These are phyloP conservation scores for Penicillium sp. DNA, from an alignment of 2,329 filamentous ascomycete genomes.

Conservation along the genomic window DNA sequence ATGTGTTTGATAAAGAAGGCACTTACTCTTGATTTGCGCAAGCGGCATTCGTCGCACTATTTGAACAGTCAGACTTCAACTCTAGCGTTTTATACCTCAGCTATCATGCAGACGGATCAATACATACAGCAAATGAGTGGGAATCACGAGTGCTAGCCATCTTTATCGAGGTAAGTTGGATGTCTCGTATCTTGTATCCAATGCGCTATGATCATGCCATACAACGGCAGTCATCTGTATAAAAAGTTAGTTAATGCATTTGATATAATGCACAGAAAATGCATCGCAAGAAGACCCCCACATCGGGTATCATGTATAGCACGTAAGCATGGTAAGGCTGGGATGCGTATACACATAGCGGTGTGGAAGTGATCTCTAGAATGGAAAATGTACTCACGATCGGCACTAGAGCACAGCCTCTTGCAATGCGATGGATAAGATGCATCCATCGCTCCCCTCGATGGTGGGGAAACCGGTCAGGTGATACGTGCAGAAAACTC, in stretches of 20 bases:
- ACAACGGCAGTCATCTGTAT: conserved; percentile 33
- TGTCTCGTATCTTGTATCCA: conserved; percentile 24
- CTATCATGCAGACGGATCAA: background rate
- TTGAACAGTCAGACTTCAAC: background rate
- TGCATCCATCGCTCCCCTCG: conserved; percentile 25
- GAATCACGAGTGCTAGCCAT: conserved; percentile 43
- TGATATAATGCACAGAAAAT: background rate
- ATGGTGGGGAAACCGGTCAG: conserved; percentile 30
- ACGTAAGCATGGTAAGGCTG: background rate
- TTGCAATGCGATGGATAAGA: conserved; percentile 23
- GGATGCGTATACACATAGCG: background rate
- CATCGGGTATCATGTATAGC: conserved; percentile 3
- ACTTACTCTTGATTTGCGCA: conserved; percentile 41
- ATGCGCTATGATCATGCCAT: conserved; percentile 33
- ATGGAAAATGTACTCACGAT: conserved; percentile 31
- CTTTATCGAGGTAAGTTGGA: conserved; percentile 27
- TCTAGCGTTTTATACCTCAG: conserved; percentile 4
- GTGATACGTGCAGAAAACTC: conserved; percentile 29
- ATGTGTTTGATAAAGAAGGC: background rate
- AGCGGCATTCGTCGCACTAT: conserved; percentile 42
- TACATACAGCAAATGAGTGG: conserved; percentile 42
- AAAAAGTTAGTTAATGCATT: conserved; percentile 20
- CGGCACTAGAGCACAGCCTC: conserved; percentile 27
- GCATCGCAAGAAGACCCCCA: background rate
- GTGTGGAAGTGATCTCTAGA: background rate